Evolutionary conservation across 179 eudicot genomes (phyloP).

Genomic region (Camellia oleifera): DNA sequence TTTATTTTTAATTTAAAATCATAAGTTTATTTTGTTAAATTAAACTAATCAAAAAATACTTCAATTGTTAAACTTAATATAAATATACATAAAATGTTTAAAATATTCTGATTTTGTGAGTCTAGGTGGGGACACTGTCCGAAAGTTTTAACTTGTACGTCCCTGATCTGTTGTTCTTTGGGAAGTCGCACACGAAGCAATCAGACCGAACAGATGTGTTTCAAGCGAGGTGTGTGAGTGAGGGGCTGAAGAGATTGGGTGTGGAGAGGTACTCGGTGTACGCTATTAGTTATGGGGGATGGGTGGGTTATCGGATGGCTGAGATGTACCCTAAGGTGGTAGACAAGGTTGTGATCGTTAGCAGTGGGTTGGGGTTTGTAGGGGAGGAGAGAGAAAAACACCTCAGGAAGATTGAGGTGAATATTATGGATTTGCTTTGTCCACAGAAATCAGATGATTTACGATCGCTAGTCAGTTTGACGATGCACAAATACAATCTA

Average conservation of each 20-base stretch:
- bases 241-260: slow-evolving; percentile 36
- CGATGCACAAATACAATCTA: slow-evolving; percentile 28
- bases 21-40: too few species aligned
- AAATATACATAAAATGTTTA: too few species aligned
- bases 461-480: slow-evolving; percentile 24
- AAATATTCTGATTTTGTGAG: too few species aligned
- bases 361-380: slow-evolving; percentile 34
- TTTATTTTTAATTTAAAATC: too few species aligned
- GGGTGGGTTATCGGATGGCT: slow-evolving; percentile 44
- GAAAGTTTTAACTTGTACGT: slow-evolving; percentile 33
- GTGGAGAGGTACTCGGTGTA: slow-evolving; percentile 34
- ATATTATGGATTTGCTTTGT: slow-evolving; percentile 25
- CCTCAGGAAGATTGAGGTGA: slow-evolving; percentile 18
- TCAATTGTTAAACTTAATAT: too few species aligned
- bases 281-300: slow-evolving; percentile 48
- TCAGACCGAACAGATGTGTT: slow-evolving; percentile 30
- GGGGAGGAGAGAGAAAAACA: slow-evolving; percentile 31
- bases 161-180: slow-evolving; percentile 47
- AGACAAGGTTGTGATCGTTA: slow-evolving; percentile 42
- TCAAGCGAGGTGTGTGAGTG: slow-evolving; percentile 38
- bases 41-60: too few species aligned
- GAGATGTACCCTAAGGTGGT: slow-evolving; percentile 32
- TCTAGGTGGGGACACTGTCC: slow-evolving; percentile 25
- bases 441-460: slow-evolving; percentile 38
- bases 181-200: slow-evolving; percentile 24